Conservation (phyloP, 1,284 basidiomycete species). For the Vanrija sp. region DNA sequence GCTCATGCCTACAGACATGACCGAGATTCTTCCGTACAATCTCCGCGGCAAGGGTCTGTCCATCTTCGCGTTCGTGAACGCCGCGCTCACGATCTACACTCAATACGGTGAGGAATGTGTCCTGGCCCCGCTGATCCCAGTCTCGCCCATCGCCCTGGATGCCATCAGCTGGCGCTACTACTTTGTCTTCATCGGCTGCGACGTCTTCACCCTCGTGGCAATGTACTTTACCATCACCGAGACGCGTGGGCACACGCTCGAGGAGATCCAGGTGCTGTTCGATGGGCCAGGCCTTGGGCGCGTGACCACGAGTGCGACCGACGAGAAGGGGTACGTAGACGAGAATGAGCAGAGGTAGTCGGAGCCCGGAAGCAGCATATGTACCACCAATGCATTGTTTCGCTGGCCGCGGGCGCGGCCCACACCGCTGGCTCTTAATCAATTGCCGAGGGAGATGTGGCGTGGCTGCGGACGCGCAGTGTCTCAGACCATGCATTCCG, state of each 20-base stretch:
- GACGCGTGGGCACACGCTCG: conserved; percentile 33
- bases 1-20: conserved; percentile 7
- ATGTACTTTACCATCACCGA: conserved; percentile 38
- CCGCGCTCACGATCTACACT: not conserved
- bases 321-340: no score
- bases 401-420: no score
- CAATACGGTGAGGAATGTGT: conserved; percentile 1
- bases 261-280: conserved; percentile 30
- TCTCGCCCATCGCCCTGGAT: conserved; percentile 8
- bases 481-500: no score
- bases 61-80: conserved; percentile 9
- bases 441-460: no score
- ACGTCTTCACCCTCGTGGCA: conserved; percentile 16
- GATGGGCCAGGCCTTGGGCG: conserved; percentile 6
- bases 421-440: no score
- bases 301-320: no score
- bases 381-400: no score
- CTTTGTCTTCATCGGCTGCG: conserved; percentile 33
- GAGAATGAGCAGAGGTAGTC: no score
- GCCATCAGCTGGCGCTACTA: conserved; percentile 15
- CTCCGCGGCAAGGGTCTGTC: conserved; percentile 26
- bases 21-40: conserved; percentile 24
- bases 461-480: no score
- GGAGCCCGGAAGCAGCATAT: no score
- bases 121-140: not conserved